Conservation (phyloP, 768 basidiomycete species). For the Jaapia argillacea region DNA sequence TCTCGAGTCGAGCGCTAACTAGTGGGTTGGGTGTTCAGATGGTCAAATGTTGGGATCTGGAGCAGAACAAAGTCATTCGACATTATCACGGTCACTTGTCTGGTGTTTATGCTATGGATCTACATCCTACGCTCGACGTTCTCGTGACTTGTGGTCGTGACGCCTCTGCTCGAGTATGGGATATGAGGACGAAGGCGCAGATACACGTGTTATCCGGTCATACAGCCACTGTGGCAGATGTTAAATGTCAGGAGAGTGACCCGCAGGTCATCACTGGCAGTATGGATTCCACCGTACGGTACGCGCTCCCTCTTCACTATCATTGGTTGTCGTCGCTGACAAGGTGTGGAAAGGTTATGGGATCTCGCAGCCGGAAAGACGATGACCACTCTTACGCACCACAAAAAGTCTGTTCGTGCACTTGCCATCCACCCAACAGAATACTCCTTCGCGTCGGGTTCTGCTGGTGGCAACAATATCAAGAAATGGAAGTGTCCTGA, state of each 20-base stretch:
- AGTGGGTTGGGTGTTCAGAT: slow-evolving; percentile 40
- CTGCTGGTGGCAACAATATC: slow-evolving; percentile 98
- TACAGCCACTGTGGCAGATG: slow-evolving; percentile 90
- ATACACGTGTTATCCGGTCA: slow-evolving; percentile 92
- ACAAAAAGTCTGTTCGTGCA: slow-evolving; percentile 95
- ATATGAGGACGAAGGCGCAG: slow-evolving; percentile 97
- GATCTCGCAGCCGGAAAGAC: slow-evolving; percentile 97
- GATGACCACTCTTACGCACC: slow-evolving; percentile 94
- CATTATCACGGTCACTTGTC: slow-evolving; percentile 98
- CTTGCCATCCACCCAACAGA: slow-evolving; percentile 94
- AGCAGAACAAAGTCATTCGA: slow-evolving; percentile 97
- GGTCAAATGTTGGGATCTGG: slow-evolving; percentile 99
- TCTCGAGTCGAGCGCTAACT: background rate
- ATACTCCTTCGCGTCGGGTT: slow-evolving; percentile 92
- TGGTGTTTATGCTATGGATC: slow-evolving; percentile 87
- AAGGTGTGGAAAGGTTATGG: slow-evolving; percentile 59
- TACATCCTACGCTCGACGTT: slow-evolving; percentile 94
- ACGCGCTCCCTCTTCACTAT: slow-evolving; percentile 11
- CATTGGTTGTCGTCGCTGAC: slow-evolving; percentile 1
- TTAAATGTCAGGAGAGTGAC: slow-evolving; percentile 94
- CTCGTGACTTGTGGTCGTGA: slow-evolving; percentile 94
- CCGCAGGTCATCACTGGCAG: slow-evolving; percentile 97
- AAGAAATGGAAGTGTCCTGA: slow-evolving; percentile 99
- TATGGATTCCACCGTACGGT: slow-evolving; percentile 97
- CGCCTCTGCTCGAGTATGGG: slow-evolving; percentile 96